phyloP scores from a whole-genome alignment of 2,329 filamentous ascomycete genomes.

The Byssothecium circinans region DNA sequence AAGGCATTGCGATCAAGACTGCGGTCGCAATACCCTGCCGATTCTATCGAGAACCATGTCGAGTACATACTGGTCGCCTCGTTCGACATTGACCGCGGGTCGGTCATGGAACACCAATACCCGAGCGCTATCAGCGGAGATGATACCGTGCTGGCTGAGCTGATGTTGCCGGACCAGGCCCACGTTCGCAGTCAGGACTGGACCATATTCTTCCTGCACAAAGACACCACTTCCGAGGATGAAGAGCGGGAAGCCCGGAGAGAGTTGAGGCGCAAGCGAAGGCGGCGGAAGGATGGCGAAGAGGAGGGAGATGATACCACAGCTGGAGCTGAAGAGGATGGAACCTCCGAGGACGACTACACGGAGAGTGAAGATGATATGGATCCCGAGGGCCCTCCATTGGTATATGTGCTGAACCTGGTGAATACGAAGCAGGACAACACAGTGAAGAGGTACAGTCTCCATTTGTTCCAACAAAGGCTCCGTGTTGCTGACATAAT shows the following conservation, averaged over 20 bases:
- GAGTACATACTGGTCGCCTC: conserved; percentile 97
- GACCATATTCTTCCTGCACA: conserved; percentile 99
- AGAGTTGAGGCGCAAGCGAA: conserved; percentile 58
- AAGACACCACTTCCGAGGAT: conserved; percentile 84
- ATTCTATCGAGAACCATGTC: conserved; percentile 77
- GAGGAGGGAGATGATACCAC: conserved; percentile 47
- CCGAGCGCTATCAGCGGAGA: conserved; percentile 93
- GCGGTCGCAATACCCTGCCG: conserved; percentile 53
- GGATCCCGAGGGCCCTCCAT: conserved; percentile 76
- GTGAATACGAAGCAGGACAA: conserved; percentile 98
- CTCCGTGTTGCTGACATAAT: conserved; percentile 14
- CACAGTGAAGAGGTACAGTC: conserved; percentile 68
- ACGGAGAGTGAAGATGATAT: conserved; percentile 58
- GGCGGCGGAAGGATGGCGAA: conserved; percentile 44
- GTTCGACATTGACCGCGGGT: conserved; percentile 94
- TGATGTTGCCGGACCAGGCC: conserved; percentile 97
- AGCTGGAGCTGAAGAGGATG: conserved; percentile 28
- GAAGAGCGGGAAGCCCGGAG: conserved; percentile 62
- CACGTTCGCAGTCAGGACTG: conserved; percentile 95
- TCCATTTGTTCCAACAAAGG: background rate
- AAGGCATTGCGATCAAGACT: conserved; percentile 30
- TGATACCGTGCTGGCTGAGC: conserved; percentile 95
- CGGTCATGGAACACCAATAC: conserved; percentile 98
- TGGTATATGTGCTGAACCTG: conserved; percentile 96
- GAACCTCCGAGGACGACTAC: conserved; percentile 46